Conservation (phyloP, 2,329 filamentous ascomycete genomes). For the Aureobasidium sp. region DNA sequence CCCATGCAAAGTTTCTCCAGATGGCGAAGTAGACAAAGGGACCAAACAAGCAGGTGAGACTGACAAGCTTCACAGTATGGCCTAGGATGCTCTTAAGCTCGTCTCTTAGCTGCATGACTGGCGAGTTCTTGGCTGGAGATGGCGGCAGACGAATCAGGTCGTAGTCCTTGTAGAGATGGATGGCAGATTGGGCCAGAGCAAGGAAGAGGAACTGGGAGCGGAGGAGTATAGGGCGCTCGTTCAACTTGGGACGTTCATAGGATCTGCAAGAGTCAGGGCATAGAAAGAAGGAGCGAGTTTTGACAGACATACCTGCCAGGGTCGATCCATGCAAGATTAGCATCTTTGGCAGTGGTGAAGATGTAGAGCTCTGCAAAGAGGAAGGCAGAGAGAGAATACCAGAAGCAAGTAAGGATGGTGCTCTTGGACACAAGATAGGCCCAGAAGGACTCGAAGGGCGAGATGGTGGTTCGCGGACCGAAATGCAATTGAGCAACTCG, state of each 20-base stretch:
- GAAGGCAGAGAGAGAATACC: conserved; percentile 70
- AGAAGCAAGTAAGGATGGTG: conserved; percentile 61
- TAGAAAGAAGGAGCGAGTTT: not conserved
- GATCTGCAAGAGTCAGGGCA: conserved; percentile 23
- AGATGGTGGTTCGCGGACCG: conserved; percentile 54
- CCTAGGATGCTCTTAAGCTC: not conserved
- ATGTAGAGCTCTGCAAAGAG: conserved; percentile 76
- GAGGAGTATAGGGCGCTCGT: conserved; percentile 79
- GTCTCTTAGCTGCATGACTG: not conserved
- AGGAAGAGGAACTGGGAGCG: conserved; percentile 61
- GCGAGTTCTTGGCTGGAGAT: not conserved
- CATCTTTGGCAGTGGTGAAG: conserved; percentile 53
- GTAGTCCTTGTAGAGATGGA: conserved; percentile 65
- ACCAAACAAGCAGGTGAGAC: conserved; percentile 17
- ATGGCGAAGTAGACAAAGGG: conserved; percentile 51
- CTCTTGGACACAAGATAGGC: conserved; percentile 49
- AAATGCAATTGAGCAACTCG: conserved; percentile 51
- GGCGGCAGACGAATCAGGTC: conserved; percentile 53
- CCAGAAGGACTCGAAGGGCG: conserved; percentile 55
- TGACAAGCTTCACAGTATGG: conserved; percentile 2
- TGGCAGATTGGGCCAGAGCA: conserved; percentile 57
- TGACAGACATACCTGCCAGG: conserved; percentile 48
- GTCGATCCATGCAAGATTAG: conserved; percentile 65
- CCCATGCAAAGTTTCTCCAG: conserved; percentile 58
- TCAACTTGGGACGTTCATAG: conserved; percentile 64